Evolutionary conservation across 2,329 filamentous ascomycete species (phyloP).

Genomic region (Penicillium brasilianum): DNA sequence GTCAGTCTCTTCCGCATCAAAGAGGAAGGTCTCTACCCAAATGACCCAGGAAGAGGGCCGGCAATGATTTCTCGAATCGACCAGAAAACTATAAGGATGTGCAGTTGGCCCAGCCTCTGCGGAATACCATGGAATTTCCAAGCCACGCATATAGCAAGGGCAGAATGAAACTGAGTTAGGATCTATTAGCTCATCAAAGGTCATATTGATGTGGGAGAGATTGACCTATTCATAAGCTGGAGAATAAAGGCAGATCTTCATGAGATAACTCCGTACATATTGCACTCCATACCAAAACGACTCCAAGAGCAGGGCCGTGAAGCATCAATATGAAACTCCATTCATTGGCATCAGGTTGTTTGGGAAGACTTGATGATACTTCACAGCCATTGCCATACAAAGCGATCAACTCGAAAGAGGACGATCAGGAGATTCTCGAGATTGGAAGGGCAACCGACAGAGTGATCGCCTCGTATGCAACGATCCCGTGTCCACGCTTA

Average conservation of each 20-base stretch:
- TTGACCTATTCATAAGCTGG: neutral
- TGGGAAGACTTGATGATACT: neutral
- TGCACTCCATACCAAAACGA: neutral
- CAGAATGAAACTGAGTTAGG: neutral
- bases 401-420: neutral
- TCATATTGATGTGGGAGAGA: neutral
- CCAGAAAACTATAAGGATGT: too few species aligned
- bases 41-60: too few species aligned
- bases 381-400: neutral
- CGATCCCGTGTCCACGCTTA: too few species aligned
- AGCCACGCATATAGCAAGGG: too few species aligned
- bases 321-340: neutral
- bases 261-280: neutral
- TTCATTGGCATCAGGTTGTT: neutral
- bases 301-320: neutral
- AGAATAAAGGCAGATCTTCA: neutral
- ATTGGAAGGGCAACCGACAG: neutral
- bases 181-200: neutral
- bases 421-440: neutral
- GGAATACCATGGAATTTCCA: neutral
- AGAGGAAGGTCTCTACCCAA: too few species aligned
- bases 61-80: too few species aligned
- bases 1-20: too few species aligned
- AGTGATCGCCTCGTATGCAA: neutral
- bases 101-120: neutral